Percentiles rank a stretch among this genome's conserved stretches.
These are phyloP conservation scores for Pseudopithomyces maydicus DNA, from an alignment of 2,329 filamentous ascomycete species.

Conservation along the genomic window DNA sequence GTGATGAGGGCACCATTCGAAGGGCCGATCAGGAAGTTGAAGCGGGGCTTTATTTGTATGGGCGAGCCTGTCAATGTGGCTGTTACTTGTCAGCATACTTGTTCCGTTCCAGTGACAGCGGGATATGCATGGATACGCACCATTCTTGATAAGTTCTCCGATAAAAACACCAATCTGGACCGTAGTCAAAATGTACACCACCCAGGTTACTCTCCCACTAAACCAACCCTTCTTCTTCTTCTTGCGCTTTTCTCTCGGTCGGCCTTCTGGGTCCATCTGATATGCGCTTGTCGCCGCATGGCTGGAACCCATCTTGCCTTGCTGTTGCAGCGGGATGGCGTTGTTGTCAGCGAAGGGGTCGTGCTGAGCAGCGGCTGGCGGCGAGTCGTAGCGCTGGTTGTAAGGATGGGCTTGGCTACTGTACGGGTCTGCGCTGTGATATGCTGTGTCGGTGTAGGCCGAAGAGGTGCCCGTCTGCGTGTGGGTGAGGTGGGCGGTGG, in stretches of 20 bases:
- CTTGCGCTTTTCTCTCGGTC: constrained; percentile 26
- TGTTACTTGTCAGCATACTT: constrained; percentile 40
- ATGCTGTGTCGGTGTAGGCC: constrained; percentile 60
- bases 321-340: constrained; percentile 53
- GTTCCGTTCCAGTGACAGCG: not conserved
- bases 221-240: constrained; percentile 59
- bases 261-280: constrained; percentile 47
- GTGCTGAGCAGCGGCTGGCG: constrained; percentile 57
- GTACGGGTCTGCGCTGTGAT: constrained; percentile 55
- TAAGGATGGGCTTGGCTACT: constrained; percentile 32
- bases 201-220: constrained; percentile 69
- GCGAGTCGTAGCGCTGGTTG: constrained; percentile 41
- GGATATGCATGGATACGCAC: constrained; percentile 61
- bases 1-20: constrained; percentile 90
- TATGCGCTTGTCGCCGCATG: constrained; percentile 31
- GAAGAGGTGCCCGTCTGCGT: constrained; percentile 56
- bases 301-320: constrained; percentile 44
- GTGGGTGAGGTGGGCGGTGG: constrained; percentile 23
- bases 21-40: constrained; percentile 98
- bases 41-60: constrained; percentile 78
- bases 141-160: constrained; percentile 82
- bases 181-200: constrained; percentile 79
- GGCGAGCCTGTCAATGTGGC: constrained; percentile 77
- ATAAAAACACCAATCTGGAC: constrained; percentile 87
- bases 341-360: constrained; percentile 56